phyloP scores from a whole-genome alignment of 176 grass and related monocot genomes.

The Rhynchospora tenuis region DNA sequence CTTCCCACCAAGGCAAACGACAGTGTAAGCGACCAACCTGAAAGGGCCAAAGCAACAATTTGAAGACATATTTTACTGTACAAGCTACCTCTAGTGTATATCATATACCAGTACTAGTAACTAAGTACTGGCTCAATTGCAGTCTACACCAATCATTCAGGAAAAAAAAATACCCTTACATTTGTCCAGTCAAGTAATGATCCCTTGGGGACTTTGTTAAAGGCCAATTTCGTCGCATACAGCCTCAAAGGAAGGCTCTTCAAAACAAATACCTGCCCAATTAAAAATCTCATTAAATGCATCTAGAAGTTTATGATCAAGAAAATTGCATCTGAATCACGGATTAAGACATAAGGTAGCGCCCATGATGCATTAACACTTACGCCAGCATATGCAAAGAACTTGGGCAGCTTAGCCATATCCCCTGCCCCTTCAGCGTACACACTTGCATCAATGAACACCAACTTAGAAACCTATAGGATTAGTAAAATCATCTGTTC shows the following conservation, averaged over 20 bases:
- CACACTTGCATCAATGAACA: constrained; percentile 88
- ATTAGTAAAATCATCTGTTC: constrained; percentile 3
- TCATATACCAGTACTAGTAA: constrained; percentile 1
- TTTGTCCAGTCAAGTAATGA: constrained; percentile 57
- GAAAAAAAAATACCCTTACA: constrained; percentile 40
- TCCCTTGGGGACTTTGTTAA: constrained; percentile 41
- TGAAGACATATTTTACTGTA: background rate
- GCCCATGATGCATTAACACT: background rate
- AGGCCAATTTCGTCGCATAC: constrained; percentile 53
- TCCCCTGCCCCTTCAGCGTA: constrained; percentile 64
- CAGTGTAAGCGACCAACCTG: constrained; percentile 88
- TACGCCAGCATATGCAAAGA: constrained; percentile 77
- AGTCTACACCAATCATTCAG: background rate
- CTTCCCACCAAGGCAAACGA: constrained; percentile 91
- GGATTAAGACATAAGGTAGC: background rate
- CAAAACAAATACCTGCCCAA: constrained; percentile 51
- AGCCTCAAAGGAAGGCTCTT: constrained; percentile 70
- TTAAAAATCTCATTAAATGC: background rate
- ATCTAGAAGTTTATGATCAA: background rate
- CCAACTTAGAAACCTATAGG: constrained; percentile 69
- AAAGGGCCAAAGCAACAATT: constrained; percentile 17
- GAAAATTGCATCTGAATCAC: background rate
- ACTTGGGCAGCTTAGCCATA: constrained; percentile 63
- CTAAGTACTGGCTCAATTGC: background rate
- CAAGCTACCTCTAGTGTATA: background rate